A percentile compares a stretch with the other conserved stretches of the same genome.
Conservation (phyloP, 192 early-diverging fungal species). For the Rhizophagus sp. region DNA sequence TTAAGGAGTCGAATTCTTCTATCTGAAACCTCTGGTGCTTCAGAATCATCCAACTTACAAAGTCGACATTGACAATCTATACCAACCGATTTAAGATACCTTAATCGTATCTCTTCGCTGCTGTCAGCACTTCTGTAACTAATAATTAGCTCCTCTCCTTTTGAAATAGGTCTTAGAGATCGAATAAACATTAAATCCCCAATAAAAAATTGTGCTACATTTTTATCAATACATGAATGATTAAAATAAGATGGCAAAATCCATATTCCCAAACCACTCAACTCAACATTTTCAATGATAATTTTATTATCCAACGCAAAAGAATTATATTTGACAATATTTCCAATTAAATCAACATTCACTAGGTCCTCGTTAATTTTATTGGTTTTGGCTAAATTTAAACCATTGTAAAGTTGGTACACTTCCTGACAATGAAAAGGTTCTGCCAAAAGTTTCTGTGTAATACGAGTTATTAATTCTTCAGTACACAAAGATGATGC, state of each 20-base stretch:
- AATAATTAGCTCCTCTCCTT: not conserved
- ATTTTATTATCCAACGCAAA: not conserved
- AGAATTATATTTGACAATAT: not conserved
- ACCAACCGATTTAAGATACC: not conserved
- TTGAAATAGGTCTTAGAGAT: not conserved
- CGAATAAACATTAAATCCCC: conserved; percentile 11
- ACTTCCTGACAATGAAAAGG: not conserved
- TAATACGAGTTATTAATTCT: not conserved
- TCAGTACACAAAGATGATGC: no score
- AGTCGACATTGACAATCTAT: conserved; percentile 14
- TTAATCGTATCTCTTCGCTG: not conserved
- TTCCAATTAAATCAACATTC: not conserved
- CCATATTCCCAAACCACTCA: not conserved
- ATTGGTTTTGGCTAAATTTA: not conserved
- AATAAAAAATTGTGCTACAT: not conserved
- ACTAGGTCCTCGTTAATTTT: not conserved
- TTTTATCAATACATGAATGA: conserved; percentile 20
- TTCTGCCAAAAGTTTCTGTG: not conserved
- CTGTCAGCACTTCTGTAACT: not conserved
- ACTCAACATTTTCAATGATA: not conserved
- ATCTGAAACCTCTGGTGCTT: not conserved
- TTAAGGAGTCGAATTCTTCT: not conserved
- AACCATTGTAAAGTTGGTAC: not conserved
- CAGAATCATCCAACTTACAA: not conserved
- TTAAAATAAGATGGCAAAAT: conserved; percentile 20